These are phyloP conservation scores for Usnea hakonensis DNA, from an alignment of 495 filamentous ascomycete species.

Conservation along the genomic window DNA sequence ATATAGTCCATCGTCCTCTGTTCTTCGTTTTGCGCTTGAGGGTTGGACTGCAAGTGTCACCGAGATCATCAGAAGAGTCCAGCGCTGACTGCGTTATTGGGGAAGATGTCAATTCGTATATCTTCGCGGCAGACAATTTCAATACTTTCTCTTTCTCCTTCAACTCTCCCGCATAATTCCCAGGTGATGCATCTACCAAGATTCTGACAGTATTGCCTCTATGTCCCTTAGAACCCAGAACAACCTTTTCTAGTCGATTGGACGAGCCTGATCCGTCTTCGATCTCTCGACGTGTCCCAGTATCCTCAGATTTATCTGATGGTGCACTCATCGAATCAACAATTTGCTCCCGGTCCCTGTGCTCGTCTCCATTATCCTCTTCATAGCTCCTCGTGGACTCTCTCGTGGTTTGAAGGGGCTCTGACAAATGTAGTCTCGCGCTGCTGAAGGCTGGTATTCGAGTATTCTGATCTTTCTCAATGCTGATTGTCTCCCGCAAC, in stretches of 20 bases:
- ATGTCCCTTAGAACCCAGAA: background rate
- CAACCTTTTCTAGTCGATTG: background rate
- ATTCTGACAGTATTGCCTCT: background rate
- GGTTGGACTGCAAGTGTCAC: slow-evolving; percentile 23
- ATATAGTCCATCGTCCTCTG: slow-evolving; percentile 11
- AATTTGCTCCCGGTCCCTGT: background rate
- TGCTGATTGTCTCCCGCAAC: background rate
- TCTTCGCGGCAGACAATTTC: slow-evolving; percentile 46
- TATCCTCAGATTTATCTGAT: background rate
- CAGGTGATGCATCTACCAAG: background rate
- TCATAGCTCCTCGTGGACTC: background rate
- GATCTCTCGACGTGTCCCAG: background rate
- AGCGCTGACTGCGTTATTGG: slow-evolving; percentile 45
- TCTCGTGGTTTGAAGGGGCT: background rate
- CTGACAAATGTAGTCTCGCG: too few species aligned
- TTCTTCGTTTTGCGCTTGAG: background rate
- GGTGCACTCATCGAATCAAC: background rate
- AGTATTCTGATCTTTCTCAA: background rate
- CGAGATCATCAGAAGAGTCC: slow-evolving; percentile 23
- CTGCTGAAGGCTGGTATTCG: background rate
- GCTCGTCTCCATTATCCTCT: background rate
- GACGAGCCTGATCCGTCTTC: background rate
- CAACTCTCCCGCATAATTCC: background rate
- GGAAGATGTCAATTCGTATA: slow-evolving; percentile 49
- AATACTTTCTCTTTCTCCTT: slow-evolving; percentile 38